phyloP scores from a whole-genome alignment of 768 basidiomycete genomes.

The Mrakia gelida region DNA sequence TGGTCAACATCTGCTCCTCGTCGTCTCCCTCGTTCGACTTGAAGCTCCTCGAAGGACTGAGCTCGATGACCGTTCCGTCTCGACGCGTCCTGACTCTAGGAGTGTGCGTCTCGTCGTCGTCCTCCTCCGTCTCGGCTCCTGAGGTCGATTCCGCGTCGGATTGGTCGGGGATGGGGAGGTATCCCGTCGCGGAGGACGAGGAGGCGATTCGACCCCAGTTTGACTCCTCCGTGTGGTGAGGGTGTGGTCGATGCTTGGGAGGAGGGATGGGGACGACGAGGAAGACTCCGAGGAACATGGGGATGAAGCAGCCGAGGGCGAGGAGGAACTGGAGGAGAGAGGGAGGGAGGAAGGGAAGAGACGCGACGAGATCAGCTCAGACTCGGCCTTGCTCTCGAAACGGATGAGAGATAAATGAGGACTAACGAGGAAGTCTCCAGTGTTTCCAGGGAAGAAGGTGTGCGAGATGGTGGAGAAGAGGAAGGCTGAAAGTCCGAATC shows the following conservation, averaged over 20 bases:
- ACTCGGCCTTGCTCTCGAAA: not conserved
- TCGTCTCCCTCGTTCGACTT: conserved; percentile 2
- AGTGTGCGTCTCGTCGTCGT: not conserved
- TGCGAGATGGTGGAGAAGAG: conserved; percentile 75
- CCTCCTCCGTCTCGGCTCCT: conserved; percentile 6
- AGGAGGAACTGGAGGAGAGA: conserved; percentile 51
- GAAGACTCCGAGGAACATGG: conserved; percentile 74
- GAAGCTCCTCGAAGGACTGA: conserved; percentile 10
- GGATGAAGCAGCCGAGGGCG: conserved; percentile 68
- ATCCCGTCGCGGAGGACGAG: not conserved
- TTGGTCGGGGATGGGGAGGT: not conserved
- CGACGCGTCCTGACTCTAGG: not conserved
- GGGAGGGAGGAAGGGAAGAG: not conserved
- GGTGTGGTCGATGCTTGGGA: not conserved
- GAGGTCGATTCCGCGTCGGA: not conserved
- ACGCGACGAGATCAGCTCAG: not conserved
- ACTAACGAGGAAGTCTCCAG: conserved; percentile 60
- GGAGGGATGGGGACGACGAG: conserved; percentile 64
- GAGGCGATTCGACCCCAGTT: conserved; percentile 26
- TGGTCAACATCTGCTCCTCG: conserved; percentile 6
- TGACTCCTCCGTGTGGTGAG: conserved; percentile 11
- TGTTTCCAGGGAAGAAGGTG: conserved; percentile 67
- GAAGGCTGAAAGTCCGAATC: conserved; percentile 88
- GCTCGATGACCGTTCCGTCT: conserved; percentile 10
- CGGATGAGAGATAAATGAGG: not conserved